These are phyloP conservation scores for Colletotrichum orchidophilum DNA, from an alignment of 2,329 filamentous ascomycete species.

Conservation along the genomic window DNA sequence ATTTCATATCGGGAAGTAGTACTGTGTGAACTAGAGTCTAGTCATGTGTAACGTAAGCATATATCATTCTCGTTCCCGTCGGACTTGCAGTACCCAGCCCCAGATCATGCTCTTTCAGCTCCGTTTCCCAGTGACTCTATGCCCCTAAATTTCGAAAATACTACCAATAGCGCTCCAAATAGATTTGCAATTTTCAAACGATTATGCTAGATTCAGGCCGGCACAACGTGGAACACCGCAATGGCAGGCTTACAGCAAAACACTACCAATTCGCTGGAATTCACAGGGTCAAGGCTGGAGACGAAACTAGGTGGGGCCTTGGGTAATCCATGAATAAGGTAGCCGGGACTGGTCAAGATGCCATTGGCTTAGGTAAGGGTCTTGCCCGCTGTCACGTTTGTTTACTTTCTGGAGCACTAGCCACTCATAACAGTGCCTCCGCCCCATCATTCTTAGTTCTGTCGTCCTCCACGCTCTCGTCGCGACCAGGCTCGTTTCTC, in stretches of 20 bases:
- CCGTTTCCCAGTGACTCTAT: neutral
- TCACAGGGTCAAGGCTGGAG: neutral
- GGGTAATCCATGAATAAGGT: neutral
- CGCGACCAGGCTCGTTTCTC: constrained; percentile 6
- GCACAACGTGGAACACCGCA: no score
- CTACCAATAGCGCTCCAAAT: no score
- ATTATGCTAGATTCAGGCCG: no score
- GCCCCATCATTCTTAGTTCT: constrained; percentile 1
- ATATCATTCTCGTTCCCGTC: neutral
- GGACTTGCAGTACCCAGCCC: neutral
- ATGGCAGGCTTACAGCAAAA: no score
- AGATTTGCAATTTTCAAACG: no score
- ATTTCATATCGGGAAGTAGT: neutral
- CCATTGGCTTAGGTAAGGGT: constrained; percentile 29
- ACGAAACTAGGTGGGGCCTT: neutral
- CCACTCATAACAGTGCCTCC: constrained; percentile 34
- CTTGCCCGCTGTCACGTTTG: constrained; percentile 32
- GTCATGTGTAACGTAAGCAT: neutral
- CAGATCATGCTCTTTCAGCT: neutral
- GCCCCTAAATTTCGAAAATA: no score
- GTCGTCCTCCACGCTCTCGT: constrained; percentile 16
- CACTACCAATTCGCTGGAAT: neutral
- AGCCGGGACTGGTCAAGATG: neutral
- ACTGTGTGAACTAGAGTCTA: constrained; percentile 5
- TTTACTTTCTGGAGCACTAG: constrained; percentile 37